Evolutionary conservation across 768 basidiomycete species (phyloP), one percentile per base, ranked within the genome.

Genomic region (Austroboletus eburneus): DNA sequence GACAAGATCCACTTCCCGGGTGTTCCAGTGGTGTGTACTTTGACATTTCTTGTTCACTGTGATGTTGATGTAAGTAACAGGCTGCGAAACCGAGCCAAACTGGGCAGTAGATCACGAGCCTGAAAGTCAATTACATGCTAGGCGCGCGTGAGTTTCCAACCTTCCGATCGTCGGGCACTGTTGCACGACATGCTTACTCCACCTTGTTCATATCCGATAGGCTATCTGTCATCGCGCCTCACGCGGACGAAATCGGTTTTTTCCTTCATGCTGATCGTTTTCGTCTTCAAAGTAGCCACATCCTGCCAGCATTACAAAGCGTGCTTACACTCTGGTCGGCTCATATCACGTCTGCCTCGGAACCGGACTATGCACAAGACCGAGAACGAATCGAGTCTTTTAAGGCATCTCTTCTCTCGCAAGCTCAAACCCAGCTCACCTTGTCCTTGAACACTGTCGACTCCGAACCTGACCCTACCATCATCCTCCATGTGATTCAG

Each of bases 221-320:
- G 9, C 24, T 66, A 38, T 46, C 55, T 20, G 35, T 47, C 22
- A 81, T 91, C 57, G 60, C 81, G 10, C 77, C 75, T 14, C 73
- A 85, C 54, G 72, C 77, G 0, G 60, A 69, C 29, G 74, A 80
- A 54, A 73, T 86, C 47, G 83, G 83, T 5, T 80, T 88, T 57
- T 89, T 87, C 63, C 76, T 90, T 45, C 64, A 80, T 51, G 37
- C 65, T 3, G 52, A 64, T 5, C 73, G 79, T 4, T 78, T 85
- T 46, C 67, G 69, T 5, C 58, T 68, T 33, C 56, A 71, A 8
- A 62, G 68, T 9, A 51, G 62, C 14, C 71, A 71, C 8, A 72
- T 79, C 25, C 65, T 76, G 5, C 73, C 75, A 9, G 75, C 76
- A 4, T 64, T 83, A 4, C 65, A 76, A 29, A 75, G 68, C 48